Conservation (phyloP, 805 yeast genomes). For the Candida pini region DNA sequence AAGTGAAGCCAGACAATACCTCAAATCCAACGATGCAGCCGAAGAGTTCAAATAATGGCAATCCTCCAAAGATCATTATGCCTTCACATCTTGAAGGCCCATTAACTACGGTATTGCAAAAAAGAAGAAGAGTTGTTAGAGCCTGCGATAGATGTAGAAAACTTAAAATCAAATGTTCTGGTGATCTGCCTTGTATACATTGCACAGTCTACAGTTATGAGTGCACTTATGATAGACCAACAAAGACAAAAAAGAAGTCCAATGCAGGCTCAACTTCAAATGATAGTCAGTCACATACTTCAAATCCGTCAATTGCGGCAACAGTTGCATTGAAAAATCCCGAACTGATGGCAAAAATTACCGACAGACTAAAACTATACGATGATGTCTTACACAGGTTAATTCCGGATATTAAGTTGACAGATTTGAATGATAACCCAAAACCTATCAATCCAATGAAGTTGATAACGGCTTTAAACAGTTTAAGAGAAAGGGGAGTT, state of each 20-base stretch:
- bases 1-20: too few species aligned
- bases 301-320: slow-evolving; percentile 13
- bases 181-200: slow-evolving; percentile 42
- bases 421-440: slow-evolving; percentile 28
- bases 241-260: slow-evolving; percentile 31
- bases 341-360: slow-evolving; percentile 25
- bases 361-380: slow-evolving; percentile 25
- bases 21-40: too few species aligned
- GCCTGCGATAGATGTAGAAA: slow-evolving; percentile 50
- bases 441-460: slow-evolving; percentile 29
- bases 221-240: slow-evolving; percentile 80
- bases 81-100: slow-evolving; percentile 17
- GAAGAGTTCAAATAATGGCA: too few species aligned
- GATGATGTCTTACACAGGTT: slow-evolving; percentile 29
- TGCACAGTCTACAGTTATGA: slow-evolving; percentile 84
- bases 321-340: slow-evolving; percentile 12
- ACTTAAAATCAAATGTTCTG: slow-evolving; percentile 49
- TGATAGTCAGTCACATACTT: background rate
- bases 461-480: slow-evolving; percentile 25
- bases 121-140: slow-evolving; percentile 35
- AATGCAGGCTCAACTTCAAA: background rate
- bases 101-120: slow-evolving; percentile 16
- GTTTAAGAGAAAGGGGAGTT: slow-evolving; percentile 19
- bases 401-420: slow-evolving; percentile 27
- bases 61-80: slow-evolving; percentile 26